phyloP scores from a whole-genome alignment of 2,329 filamentous ascomycete species.

The Xylaria sp. region DNA sequence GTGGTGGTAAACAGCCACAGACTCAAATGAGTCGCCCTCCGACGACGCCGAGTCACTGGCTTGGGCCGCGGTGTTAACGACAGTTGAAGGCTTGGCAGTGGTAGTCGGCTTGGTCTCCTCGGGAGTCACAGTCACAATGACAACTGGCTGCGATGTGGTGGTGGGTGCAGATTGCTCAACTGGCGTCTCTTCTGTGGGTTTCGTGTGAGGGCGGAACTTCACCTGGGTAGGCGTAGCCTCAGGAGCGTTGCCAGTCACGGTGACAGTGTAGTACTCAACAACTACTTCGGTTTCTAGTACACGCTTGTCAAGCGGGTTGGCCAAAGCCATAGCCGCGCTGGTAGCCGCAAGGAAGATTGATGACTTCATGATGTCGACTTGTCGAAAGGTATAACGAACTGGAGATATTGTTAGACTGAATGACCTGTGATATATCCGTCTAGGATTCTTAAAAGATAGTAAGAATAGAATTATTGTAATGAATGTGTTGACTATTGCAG shows the following conservation, averaged over 20 bases:
- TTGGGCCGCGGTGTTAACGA: constrained; percentile 23
- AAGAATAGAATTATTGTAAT: constrained; percentile 30
- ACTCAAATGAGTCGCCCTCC: constrained; percentile 51
- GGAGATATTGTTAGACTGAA: constrained; percentile 28
- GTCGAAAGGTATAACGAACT: constrained; percentile 28
- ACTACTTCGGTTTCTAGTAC: constrained; percentile 51
- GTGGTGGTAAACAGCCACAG: constrained; percentile 75
- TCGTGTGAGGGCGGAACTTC: constrained; percentile 21
- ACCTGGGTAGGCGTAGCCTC: constrained; percentile 32
- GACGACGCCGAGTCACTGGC: constrained; percentile 26
- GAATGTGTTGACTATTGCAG: constrained; percentile 34
- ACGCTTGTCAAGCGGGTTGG: constrained; percentile 51
- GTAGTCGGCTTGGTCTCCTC: constrained; percentile 23
- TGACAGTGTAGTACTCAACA: constrained; percentile 49
- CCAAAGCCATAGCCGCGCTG: constrained; percentile 51
- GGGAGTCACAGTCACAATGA: constrained; percentile 42
- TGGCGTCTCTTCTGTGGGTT: constrained; percentile 35
- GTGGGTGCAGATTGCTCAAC: constrained; percentile 26
- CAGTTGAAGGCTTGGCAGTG: constrained; percentile 19
- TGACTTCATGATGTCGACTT: constrained; percentile 54
- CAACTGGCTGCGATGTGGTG: constrained; percentile 27
- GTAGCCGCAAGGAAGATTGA: constrained; percentile 52
- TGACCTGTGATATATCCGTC: background rate
- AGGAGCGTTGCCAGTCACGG: constrained; percentile 50
- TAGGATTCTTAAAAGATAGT: constrained; percentile 18